Percentiles rank a stretch among this genome's conserved stretches.
Evolutionary conservation across 768 basidiomycete species (phyloP).

Genomic region (Serendipita sp.): DNA sequence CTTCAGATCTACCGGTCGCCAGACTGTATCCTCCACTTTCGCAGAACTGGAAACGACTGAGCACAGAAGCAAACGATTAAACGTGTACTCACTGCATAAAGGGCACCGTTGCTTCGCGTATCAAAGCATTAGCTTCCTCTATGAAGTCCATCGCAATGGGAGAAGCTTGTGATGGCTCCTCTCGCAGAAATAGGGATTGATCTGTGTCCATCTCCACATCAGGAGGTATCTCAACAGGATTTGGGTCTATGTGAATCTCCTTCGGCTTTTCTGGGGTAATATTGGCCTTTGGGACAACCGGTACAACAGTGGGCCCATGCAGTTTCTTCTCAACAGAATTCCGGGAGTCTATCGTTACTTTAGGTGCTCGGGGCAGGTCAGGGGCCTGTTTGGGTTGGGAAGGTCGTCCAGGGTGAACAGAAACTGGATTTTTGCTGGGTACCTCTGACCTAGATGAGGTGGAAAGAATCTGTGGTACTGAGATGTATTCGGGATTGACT

Average conservation of each 20-base stretch:
- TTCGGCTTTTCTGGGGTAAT: background rate
- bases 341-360: too few relatives aligned
- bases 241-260: background rate
- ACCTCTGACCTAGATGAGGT: too few relatives aligned
- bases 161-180: background rate
- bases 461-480: background rate
- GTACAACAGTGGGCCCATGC: too few relatives aligned
- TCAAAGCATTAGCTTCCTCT: background rate
- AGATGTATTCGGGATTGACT: background rate
- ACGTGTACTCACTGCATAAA: background rate
- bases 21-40: background rate
- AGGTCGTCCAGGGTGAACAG: too few relatives aligned
- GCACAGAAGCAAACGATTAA: background rate
- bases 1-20: background rate
- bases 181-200: background rate
- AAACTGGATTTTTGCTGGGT: too few relatives aligned
- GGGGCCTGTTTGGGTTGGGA: too few relatives aligned
- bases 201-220: background rate
- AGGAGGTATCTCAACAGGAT: background rate
- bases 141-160: background rate
- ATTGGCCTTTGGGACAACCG: too few relatives aligned
- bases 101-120: background rate
- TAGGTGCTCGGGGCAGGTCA: too few relatives aligned
- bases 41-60: background rate
- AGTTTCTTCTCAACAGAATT: too few relatives aligned